A percentile compares a stretch with the other conserved stretches of the same genome.
Evolutionary conservation across 306 rosid species (phyloP).

Genomic region (Rosa multiflora): DNA sequence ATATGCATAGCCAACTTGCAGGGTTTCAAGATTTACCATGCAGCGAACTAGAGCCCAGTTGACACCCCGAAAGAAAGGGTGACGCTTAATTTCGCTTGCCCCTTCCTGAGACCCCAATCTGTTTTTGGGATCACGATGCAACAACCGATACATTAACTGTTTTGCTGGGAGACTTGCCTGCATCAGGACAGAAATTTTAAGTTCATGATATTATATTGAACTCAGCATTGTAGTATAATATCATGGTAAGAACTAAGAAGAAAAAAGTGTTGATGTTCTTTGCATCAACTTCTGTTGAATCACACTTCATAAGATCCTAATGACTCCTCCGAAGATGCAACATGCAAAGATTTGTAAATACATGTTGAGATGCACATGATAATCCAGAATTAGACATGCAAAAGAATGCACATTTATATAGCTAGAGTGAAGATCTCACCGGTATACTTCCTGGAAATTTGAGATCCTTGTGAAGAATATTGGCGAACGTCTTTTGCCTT

Average conservation of each 20-base stretch:
- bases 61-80: conserved; percentile 76
- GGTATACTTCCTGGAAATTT: conserved; percentile 78
- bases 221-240: background rate
- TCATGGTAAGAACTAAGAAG: background rate
- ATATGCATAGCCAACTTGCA: background rate
- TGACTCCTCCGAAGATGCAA: background rate
- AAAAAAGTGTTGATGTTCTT: background rate
- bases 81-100: conserved; percentile 78
- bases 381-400: background rate
- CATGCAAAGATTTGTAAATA: background rate
- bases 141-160: conserved; percentile 68
- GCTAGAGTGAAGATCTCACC: conserved; percentile 39
- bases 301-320: background rate
- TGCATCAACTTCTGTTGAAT: background rate
- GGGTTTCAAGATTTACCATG: conserved; percentile 51
- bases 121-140: conserved; percentile 78
- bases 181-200: conserved; percentile 20
- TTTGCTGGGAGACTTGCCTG: conserved; percentile 81
- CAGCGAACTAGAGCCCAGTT: conserved; percentile 93
- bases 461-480: conserved; percentile 94
- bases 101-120: conserved; percentile 88
- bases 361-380: background rate
- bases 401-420: background rate
- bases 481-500: conserved; percentile 87
- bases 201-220: background rate